These are phyloP conservation scores for Tricholoma bakamatsutake DNA, from an alignment of 768 basidiomycete genomes.

Conservation along the genomic window DNA sequence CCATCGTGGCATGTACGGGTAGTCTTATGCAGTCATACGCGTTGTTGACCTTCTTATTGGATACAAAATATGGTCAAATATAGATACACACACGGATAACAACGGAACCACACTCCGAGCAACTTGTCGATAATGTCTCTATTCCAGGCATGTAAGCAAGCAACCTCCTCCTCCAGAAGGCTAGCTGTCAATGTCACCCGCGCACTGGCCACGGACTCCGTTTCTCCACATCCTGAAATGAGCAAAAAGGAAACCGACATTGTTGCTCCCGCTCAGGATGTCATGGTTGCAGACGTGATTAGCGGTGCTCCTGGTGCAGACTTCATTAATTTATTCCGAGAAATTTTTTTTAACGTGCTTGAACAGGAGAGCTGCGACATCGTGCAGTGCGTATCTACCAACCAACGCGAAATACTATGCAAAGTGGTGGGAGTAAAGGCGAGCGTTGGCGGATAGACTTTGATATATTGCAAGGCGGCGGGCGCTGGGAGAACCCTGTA, in stretches of 20 bases:
- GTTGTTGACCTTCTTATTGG: background rate
- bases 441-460: conserved; percentile 94
- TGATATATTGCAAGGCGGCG: conserved; percentile 83
- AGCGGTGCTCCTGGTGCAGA: conserved; percentile 81
- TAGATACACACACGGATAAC: background rate
- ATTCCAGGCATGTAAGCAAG: conserved; percentile 38
- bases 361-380: conserved; percentile 72
- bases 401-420: conserved; percentile 91
- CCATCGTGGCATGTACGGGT: conserved; percentile 6
- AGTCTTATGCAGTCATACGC: background rate
- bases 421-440: conserved; percentile 82
- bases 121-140: conserved; percentile 42
- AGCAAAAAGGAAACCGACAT: conserved; percentile 33
- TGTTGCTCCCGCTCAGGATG: conserved; percentile 43
- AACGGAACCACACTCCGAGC: background rate
- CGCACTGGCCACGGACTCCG: conserved; percentile 25
- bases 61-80: background rate
- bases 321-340: background rate
- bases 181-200: conserved; percentile 19
- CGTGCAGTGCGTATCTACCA: conserved; percentile 90
- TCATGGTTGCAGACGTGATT: conserved; percentile 73
- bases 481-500: conserved; percentile 95
- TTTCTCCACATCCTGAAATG: conserved; percentile 20
- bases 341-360: conserved; percentile 2
- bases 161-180: conserved; percentile 20